A percentile compares a stretch with the other conserved stretches of the same genome.
Evolutionary conservation across 108 stramenopile species (phyloP).

Genomic region (Cyclotella cryptica): DNA sequence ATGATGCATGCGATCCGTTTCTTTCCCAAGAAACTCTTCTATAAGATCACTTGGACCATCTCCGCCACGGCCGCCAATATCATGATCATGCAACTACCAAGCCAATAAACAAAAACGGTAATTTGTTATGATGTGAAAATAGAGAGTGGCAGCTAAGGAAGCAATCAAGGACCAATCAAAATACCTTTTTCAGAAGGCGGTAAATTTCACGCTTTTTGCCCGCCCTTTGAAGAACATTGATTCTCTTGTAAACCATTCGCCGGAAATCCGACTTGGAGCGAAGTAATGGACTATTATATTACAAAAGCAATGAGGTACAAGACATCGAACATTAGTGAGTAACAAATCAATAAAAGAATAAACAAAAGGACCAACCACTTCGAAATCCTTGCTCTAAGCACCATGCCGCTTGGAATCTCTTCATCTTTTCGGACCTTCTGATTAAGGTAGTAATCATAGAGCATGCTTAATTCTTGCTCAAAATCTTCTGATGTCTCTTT

Average conservation of each 20-base stretch:
- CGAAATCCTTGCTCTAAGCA: background rate
- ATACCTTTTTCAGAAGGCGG: background rate
- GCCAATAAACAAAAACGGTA: background rate
- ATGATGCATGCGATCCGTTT: background rate
- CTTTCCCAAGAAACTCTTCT: background rate
- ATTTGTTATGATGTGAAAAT: background rate
- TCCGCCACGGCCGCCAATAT: background rate
- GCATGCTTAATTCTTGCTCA: background rate
- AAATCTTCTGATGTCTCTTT: background rate
- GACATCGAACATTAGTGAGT: too few relatives aligned
- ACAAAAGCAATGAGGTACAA: too few relatives aligned
- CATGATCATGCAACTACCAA: constrained; percentile 9
- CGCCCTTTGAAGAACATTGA: background rate
- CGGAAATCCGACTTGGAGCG: background rate
- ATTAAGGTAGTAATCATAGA: background rate
- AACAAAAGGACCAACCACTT: too few relatives aligned
- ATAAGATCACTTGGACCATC: background rate
- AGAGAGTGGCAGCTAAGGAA: background rate
- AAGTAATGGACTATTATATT: background rate
- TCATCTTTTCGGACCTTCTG: background rate
- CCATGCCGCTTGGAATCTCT: constrained; percentile 4
- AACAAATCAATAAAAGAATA: too few relatives aligned
- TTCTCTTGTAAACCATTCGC: background rate
- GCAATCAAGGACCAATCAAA: background rate
- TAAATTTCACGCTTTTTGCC: background rate